Evolutionary conservation across 768 basidiomycete species (phyloP), one percentile per base, ranked within the genome.

Genomic region (Suillus occidentalis): DNA sequence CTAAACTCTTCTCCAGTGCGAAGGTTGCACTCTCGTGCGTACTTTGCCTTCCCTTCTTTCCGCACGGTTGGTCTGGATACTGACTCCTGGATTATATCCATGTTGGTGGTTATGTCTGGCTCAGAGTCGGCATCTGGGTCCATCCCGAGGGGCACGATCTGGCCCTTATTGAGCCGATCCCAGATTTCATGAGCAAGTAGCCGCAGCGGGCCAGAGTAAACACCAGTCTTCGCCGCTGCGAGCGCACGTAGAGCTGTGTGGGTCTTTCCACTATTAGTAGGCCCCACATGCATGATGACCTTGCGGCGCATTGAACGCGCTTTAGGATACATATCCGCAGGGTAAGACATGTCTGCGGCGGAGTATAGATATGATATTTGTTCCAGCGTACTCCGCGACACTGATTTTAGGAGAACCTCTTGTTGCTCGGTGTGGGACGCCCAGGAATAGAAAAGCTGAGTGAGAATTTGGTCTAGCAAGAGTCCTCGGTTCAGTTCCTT

Each of bases 181-280:
- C 88, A 97, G 50, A 99, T 91, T 77, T 99, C 96, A 78, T 98
- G 91, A 0, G 97, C 97, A 55, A 99, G 88, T 45, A 99, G 83
- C 22, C 97, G 86, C 6, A 99, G 82, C 0, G 97, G 97, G 0
- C 96, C 95, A 0, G 94, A 94, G 70, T 98, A 99, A 4, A 91
- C 83, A 6, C 96, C 97, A 0, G 80, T 78, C 1, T 73, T 71
- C 0, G 95, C 87, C 5, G 87, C 86, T 0, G 94, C 92, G 2
- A 99, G 84, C 0, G 95, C 94, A 52, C 93, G 89, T 10, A 99
- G 80, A 0, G 97, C 97, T 71, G 91, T 89, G 72, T 99, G 89
- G 0, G 97, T 99, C 80, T 99, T 99, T 37, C 97, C 97, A 67
- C 92, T 94, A 76, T 99, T 99, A 28, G 97, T 99, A 0, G 97